phyloP scores from a whole-genome alignment of 768 basidiomycete species.

The Calocybe indica region DNA sequence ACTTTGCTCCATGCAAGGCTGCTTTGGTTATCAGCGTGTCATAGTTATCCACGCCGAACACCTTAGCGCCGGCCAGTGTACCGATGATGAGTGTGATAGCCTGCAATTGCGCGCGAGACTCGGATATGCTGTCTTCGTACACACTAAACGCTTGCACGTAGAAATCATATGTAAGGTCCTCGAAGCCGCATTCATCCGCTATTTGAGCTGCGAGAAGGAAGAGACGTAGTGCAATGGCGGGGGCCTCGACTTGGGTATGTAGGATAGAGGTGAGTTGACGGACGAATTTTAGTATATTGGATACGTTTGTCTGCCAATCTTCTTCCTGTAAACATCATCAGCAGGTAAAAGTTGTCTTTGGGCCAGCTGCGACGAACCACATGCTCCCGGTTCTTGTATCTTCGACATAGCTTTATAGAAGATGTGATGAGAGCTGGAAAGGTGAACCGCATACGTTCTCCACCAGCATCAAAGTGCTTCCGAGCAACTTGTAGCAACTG shows the following conservation, averaged over 20 bases:
- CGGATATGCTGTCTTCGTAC: conserved; percentile 96
- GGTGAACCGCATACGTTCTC: conserved; percentile 93
- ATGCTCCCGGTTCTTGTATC: conserved; percentile 82
- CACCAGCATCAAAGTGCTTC: conserved; percentile 84
- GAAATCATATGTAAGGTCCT: conserved; percentile 95
- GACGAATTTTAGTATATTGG: conserved; percentile 89
- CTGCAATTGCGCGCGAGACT: conserved; percentile 91
- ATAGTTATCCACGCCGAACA: conserved; percentile 94
- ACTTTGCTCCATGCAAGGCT: conserved; percentile 92
- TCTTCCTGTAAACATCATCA: conserved; percentile 46
- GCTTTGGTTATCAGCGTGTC: conserved; percentile 98
- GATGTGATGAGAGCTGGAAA: conserved; percentile 96
- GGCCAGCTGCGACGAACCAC: conserved; percentile 34
- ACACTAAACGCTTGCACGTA: conserved; percentile 98
- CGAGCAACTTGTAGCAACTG: conserved; percentile 90
- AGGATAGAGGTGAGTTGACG: conserved; percentile 92
- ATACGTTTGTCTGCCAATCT: conserved; percentile 82
- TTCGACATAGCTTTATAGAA: conserved; percentile 85
- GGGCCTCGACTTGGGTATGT: conserved; percentile 88
- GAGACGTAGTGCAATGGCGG: conserved; percentile 85
- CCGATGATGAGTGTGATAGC: conserved; percentile 96
- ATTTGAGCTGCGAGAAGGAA: conserved; percentile 96
- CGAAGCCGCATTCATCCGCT: conserved; percentile 90
- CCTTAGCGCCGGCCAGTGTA: conserved; percentile 79
- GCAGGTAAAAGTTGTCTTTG: neutral